phyloP scores from a whole-genome alignment of 192 early-diverging fungal genomes.

The Coemansia umbellata region DNA sequence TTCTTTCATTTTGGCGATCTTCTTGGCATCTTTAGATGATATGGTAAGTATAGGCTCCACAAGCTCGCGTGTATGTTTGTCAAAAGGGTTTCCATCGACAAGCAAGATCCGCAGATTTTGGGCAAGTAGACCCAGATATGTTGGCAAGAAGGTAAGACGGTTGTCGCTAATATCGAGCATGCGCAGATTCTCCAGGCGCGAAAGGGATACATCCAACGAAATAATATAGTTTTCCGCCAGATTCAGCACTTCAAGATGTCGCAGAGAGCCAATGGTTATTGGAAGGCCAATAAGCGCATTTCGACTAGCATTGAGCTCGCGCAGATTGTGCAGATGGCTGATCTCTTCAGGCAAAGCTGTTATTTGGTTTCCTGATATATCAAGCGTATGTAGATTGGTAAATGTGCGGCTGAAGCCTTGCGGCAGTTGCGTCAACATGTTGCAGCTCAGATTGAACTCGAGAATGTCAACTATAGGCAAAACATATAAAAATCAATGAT shows the following conservation, averaged over 20 bases:
- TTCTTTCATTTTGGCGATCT: constrained; percentile 19
- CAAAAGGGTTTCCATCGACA: constrained; percentile 49
- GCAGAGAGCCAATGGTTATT: constrained; percentile 28
- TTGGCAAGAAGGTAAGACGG: constrained; percentile 23
- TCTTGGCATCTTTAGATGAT: constrained; percentile 13
- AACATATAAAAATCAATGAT: neutral
- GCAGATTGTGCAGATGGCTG: constrained; percentile 28
- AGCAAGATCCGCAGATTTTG: constrained; percentile 29
- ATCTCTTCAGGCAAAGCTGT: constrained; percentile 38
- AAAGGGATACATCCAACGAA: constrained; percentile 19
- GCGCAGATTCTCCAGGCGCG: constrained; percentile 34
- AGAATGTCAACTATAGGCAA: constrained; percentile 18
- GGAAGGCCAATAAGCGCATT: constrained; percentile 39
- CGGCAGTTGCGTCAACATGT: constrained; percentile 32
- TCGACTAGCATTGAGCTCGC: constrained; percentile 36
- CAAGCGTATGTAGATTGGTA: constrained; percentile 22
- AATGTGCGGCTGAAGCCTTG: constrained; percentile 35
- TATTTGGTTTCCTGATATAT: constrained; percentile 42
- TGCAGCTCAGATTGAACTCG: constrained; percentile 35
- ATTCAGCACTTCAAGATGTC: constrained; percentile 40
- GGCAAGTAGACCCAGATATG: constrained; percentile 40
- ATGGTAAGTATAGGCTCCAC: constrained; percentile 36
- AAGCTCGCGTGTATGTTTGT: constrained; percentile 19
- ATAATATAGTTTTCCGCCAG: constrained; percentile 39
- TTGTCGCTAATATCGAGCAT: constrained; percentile 50